Evolutionary conservation across 441 rosid species (phyloP).

Genomic region (Sinapis alba): DNA sequence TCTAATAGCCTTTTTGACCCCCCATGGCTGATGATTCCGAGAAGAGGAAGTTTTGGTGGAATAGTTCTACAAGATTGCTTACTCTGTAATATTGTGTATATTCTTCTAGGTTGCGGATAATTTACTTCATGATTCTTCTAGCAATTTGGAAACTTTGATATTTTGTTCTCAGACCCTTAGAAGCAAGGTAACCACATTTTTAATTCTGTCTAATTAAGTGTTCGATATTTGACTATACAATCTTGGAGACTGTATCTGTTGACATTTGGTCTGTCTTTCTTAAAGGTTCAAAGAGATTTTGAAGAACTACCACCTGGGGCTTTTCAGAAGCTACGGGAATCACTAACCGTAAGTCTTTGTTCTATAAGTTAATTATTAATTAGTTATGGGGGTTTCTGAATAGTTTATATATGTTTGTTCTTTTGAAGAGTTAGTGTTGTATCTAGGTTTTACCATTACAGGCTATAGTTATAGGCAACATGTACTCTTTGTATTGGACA

Average conservation of each 20-base stretch:
- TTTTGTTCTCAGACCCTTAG: slow-evolving; percentile 99
- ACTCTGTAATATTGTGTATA: not conserved
- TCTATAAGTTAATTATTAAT: slow-evolving; percentile 5
- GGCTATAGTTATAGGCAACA: not conserved
- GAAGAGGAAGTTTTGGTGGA: slow-evolving; percentile 14
- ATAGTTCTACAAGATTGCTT: slow-evolving; percentile 3
- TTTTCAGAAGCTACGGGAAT: slow-evolving; percentile 76
- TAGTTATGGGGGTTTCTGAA: slow-evolving; percentile 19
- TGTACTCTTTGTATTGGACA: slow-evolving; percentile 16
- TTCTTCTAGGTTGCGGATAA: slow-evolving; percentile 88
- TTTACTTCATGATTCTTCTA: slow-evolving; percentile 93
- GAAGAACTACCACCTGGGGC: slow-evolving; percentile 98
- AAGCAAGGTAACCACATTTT: slow-evolving; percentile 77
- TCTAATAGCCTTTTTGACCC: not conserved
- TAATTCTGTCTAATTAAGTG: not conserved
- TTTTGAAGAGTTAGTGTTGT: slow-evolving; percentile 3
- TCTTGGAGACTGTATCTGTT: slow-evolving; percentile 16
- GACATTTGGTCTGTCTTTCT: slow-evolving; percentile 24
- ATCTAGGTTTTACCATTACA: not conserved
- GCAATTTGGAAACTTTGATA: slow-evolving; percentile 94
- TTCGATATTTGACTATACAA: not conserved
- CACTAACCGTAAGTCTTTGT: slow-evolving; percentile 71
- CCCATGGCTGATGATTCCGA: not conserved
- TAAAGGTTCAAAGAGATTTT: slow-evolving; percentile 94
- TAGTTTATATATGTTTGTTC: slow-evolving; percentile 3